Evolutionary conservation across 2,329 filamentous ascomycete genomes (phyloP).

Genomic region (Helminthosporium solani): DNA sequence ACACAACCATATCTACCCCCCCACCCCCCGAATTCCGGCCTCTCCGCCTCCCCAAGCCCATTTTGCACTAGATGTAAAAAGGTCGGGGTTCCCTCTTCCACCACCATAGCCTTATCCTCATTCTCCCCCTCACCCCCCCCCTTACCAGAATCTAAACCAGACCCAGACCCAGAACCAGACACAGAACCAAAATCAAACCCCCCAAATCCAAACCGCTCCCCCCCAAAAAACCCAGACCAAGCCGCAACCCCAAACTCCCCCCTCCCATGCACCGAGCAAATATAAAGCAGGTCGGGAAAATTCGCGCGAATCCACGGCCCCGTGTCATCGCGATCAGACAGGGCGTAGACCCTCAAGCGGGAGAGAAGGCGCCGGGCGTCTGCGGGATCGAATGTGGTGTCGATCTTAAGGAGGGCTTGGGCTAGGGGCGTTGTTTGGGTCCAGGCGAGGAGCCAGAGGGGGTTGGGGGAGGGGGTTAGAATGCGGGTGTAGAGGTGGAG

Average conservation of each 20-base stretch:
- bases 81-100: conserved; percentile 56
- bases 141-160: conserved; percentile 55
- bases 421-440: conserved; percentile 57
- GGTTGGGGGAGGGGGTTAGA: conserved; percentile 41
- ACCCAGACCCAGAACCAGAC: conserved; percentile 53
- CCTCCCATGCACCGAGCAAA: conserved; percentile 58
- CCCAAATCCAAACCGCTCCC: conserved; percentile 49
- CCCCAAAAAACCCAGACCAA: conserved; percentile 59
- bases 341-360: conserved; percentile 45
- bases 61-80: conserved; percentile 54
- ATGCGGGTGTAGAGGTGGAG: conserved; percentile 49
- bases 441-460: conserved; percentile 57
- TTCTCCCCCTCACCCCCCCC: conserved; percentile 44
- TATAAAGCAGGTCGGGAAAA: conserved; percentile 59
- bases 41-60: conserved; percentile 49
- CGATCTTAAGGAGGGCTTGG: conserved; percentile 48
- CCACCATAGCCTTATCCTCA: conserved; percentile 52
- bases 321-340: conserved; percentile 61
- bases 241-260: conserved; percentile 56
- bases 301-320: conserved; percentile 57
- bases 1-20: conserved; percentile 49
- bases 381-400: conserved; percentile 32
- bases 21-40: conserved; percentile 53
- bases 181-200: conserved; percentile 53
- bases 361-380: conserved; percentile 36